Evolutionary conservation across 1,284 basidiomycete genomes (phyloP).

Genomic region (Trametes hirsuta): DNA sequence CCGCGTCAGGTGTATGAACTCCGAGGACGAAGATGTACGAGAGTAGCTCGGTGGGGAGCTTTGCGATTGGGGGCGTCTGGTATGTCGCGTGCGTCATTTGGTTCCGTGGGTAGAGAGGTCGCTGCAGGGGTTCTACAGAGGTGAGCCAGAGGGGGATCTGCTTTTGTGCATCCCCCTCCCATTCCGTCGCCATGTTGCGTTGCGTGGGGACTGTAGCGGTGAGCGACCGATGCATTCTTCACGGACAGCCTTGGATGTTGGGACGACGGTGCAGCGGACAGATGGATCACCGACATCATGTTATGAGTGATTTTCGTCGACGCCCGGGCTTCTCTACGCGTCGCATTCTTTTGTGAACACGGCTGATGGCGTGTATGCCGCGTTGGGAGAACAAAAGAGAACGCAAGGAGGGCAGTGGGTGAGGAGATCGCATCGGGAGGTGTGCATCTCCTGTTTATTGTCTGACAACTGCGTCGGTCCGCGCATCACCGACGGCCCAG

Average conservation of each 20-base stretch:
- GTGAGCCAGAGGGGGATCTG: conserved; percentile 18
- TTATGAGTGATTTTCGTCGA: conserved; percentile 17
- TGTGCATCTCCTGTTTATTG: conserved; percentile 8
- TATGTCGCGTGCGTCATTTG: conserved; percentile 6
- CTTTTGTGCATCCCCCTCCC: conserved; percentile 7
- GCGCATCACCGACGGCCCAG: conserved; percentile 13
- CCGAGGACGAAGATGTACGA: conserved; percentile 52
- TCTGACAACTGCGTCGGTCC: conserved; percentile 12
- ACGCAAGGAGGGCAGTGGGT: conserved; percentile 1
- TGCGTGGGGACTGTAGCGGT: conserved; percentile 22
- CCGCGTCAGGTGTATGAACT: conserved; percentile 33
- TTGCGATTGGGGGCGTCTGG: conserved; percentile 13
- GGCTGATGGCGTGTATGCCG: conserved; percentile 13
- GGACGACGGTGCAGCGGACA: conserved; percentile 9
- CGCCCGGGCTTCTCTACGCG: conserved; percentile 4
- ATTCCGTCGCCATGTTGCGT: conserved; percentile 17
- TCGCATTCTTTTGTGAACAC: conserved; percentile 21
- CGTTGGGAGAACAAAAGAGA: conserved; percentile 22
- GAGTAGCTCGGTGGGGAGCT: conserved; percentile 53
- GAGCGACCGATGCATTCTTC: conserved; percentile 16
- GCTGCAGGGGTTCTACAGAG: not conserved
- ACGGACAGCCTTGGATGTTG: conserved; percentile 13
- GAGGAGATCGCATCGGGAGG: conserved; percentile 17
- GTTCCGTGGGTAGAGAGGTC: not conserved
- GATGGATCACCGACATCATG: conserved; percentile 15